Conservation (phyloP, 2,329 filamentous ascomycete species). For the Mycosphaerelloides madeirae region DNA sequence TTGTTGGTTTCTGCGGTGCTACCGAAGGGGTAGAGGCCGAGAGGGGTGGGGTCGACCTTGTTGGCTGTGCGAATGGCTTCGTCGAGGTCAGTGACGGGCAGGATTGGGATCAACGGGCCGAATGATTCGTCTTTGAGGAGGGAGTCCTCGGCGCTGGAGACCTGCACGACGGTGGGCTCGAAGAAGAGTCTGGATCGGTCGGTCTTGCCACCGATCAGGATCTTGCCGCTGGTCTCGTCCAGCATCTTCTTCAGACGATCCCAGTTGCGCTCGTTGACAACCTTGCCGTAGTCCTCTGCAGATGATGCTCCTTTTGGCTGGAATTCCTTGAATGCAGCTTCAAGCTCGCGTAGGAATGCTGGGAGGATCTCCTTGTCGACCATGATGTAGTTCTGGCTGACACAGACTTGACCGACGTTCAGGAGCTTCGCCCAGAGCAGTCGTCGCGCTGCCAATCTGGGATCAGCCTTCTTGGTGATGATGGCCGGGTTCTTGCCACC, state of each 20-base stretch:
- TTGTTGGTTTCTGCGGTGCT: conserved; percentile 71
- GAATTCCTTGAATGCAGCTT: conserved; percentile 66
- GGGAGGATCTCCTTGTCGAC: conserved; percentile 64
- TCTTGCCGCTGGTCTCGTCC: conserved; percentile 75
- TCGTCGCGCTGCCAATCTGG: conserved; percentile 73
- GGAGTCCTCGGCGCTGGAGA: conserved; percentile 68
- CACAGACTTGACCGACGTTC: conserved; percentile 86
- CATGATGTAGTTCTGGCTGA: conserved; percentile 88
- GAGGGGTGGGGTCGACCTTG: conserved; percentile 72
- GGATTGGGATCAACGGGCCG: conserved; percentile 81
- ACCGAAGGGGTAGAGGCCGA: conserved; percentile 82
- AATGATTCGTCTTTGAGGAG: conserved; percentile 84
- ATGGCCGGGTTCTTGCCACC: conserved; percentile 91
- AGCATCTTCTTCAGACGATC: conserved; percentile 83
- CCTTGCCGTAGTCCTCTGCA: conserved; percentile 73
- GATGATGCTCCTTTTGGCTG: conserved; percentile 75
- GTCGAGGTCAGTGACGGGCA: conserved; percentile 74
- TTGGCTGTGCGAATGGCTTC: conserved; percentile 81
- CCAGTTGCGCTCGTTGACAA: conserved; percentile 78
- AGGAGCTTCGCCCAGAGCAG: conserved; percentile 84
- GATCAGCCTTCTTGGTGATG: conserved; percentile 75
- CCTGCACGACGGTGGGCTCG: conserved; percentile 85
- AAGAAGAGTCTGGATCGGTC: conserved; percentile 79
- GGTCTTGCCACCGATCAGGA: conserved; percentile 78
- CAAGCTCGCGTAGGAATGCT: conserved; percentile 67